Base-by-base conservation (phyloP, 495 filamentous ascomycete species). In the Xylaria scruposa region DNA sequence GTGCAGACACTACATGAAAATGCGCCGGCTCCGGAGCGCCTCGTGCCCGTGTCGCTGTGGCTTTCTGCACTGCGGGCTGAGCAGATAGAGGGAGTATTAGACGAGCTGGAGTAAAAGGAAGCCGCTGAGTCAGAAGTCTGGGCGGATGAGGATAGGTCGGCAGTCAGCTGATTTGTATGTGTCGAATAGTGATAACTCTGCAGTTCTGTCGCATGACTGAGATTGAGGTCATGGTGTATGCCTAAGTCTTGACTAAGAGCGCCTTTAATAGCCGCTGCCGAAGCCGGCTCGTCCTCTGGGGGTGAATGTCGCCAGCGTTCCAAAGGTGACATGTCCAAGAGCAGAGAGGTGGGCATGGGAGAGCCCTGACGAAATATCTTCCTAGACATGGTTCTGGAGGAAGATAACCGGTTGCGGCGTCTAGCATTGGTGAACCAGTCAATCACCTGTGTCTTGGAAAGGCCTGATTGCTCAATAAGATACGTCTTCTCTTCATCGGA, bases 221-320 rank as follows among this genome's bases (percentile, higher is more conserved):
- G 38, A 46, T 66, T 29, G 6, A 49, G 29, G 17, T 42, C 61
- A 46, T 53, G 38, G 4, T 40, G 7, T 4, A 29, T 63, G 40
- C 1, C 68, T 47, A 63, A n/a, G 9, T 54, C 21, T 21, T 40
- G 24, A 2, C 17, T 10, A 29, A 73, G 67, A 53, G 67, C 71
- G 53, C 58, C 15, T 46, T 75, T 33, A 47, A 75, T 67, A 12
- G 24, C 61, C 3, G 61, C 54, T 59, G 70, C 31, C 1, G 70
- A 65, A 26, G 67, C 62, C 3, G 68, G 69, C 21, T 76, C 72
- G 17, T 74, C 68, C 0, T 76, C 69, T 4, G 74, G 72, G 12
- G 74, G 72, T 21, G 74, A 72, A 51, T 59, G 60, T 2, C 74
- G 63, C 74, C 74, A 76, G 12, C 72, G 74, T 24, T 76, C 74